Evolutionary conservation across 148 eudicot genomes (phyloP), one percentile per base, ranked within the genome.

Genomic region (Diospyros kaki): DNA sequence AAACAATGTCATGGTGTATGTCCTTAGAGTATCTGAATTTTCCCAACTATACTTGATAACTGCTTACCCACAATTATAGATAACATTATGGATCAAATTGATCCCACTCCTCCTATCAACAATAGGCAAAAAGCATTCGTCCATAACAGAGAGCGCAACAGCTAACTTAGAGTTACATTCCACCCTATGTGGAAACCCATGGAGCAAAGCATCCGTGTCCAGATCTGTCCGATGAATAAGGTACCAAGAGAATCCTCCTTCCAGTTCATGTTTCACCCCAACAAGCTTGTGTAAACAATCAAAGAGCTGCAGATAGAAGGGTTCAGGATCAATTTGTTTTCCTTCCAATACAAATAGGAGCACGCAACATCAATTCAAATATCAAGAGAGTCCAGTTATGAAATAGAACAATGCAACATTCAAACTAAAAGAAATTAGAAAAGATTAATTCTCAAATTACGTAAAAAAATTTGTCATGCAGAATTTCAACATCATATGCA

Each of bases 141-240:
- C 89, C 96, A 96, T 89, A 73, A 96, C 87, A 75, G 90, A 89
- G 53, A 83, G 79, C 39, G 99, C 97, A 77, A 96, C 95, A 86
- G 98, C 99, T 53, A 96, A 83, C 87, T 96, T 96, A 52, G 98
- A 89, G 78, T 96, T 96, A 87, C 94, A 87, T 83, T 89, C 94
- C 73, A 93, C 92, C 83, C 87, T 89, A 68, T 81, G 88, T 58
- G 93, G 65, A 78, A 76, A 82, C 73, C 88, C 86, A 78, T 79
- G 85, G 46, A 68, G 80, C 4, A 88, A 86, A 41, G 86, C 72
- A 79, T 96, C 97, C 41, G 86, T 66, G 46, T 74, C 86, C 41
- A 84, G 69, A 81, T 88, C 91, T 9, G 83, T 88, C 64, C 98
- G 88, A 66, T 86, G 97, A 78, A 96, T 83, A 60, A 96, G 85